These are phyloP conservation scores for Moesziomyces aphidis DNA, from an alignment of 1,284 basidiomycete genomes.

Conservation along the genomic window DNA sequence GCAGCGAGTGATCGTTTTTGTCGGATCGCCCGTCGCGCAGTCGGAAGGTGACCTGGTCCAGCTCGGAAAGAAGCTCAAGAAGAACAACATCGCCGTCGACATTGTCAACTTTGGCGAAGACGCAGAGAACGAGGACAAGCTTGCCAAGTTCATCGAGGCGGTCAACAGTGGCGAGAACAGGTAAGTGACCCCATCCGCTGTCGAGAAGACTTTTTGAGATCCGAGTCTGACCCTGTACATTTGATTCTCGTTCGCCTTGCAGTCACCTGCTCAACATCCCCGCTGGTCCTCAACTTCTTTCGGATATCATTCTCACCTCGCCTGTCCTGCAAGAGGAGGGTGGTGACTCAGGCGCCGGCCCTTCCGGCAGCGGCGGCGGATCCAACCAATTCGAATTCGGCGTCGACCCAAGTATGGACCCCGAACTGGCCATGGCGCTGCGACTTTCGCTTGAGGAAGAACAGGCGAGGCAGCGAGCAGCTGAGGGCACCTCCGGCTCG, in stretches of 20 bases:
- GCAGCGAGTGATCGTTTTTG: conserved; percentile 92
- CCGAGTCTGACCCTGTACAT: background rate
- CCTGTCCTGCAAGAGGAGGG: conserved; percentile 84
- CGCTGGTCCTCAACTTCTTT: conserved; percentile 80
- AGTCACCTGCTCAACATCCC: conserved; percentile 83
- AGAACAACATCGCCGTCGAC: conserved; percentile 98
- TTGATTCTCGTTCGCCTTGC: background rate
- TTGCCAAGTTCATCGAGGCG: conserved; percentile 81
- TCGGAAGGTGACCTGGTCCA: conserved; percentile 71
- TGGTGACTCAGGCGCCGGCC: conserved; percentile 70
- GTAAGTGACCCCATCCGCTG: conserved; percentile 70
- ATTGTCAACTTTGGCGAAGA: conserved; percentile 79
- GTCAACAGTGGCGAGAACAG: conserved; percentile 84
- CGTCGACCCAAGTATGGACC: conserved; percentile 93
- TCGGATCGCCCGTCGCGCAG: conserved; percentile 78
- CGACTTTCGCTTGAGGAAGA: conserved; percentile 99
- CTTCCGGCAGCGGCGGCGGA: conserved; percentile 60
- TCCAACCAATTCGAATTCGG: conserved; percentile 79
- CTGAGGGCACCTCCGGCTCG: conserved; percentile 46
- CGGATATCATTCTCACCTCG: conserved; percentile 84
- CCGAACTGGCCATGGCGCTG: conserved; percentile 96
- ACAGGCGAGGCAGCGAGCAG: conserved; percentile 78
- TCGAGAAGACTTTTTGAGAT: background rate
- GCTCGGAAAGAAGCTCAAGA: conserved; percentile 96
- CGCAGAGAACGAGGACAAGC: conserved; percentile 73